Conservation (phyloP, 148 eudicot genomes). For the Talinum fruticosum region DNA sequence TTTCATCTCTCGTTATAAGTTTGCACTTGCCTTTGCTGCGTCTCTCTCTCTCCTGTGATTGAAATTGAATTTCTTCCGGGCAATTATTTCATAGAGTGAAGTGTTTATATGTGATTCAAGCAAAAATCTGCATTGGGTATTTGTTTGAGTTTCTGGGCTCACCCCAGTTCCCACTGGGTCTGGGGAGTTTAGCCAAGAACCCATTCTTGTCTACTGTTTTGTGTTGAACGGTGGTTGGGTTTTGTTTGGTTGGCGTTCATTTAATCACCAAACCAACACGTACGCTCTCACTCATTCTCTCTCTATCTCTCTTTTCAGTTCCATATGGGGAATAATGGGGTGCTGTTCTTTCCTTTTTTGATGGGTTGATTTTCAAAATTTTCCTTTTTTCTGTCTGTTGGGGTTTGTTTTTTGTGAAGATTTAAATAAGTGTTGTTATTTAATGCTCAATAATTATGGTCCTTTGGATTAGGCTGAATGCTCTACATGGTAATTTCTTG, state of each 20-base stretch:
- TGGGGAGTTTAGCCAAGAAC: constrained; percentile 27
- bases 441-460: neutral
- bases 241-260: neutral
- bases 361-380: neutral
- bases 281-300: neutral
- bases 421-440: neutral
- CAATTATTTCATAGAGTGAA: too few relatives aligned
- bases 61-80: neutral
- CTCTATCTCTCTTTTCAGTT: neutral
- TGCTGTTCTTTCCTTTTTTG: neutral
- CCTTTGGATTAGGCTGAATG: neutral
- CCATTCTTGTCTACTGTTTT: neutral
- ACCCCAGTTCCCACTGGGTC: constrained; percentile 32
- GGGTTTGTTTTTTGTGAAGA: neutral
- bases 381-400: neutral
- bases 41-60: neutral
- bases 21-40: neutral
- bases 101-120: too few relatives aligned
- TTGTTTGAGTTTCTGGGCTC: constrained; percentile 13
- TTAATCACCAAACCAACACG: constrained; percentile 13
- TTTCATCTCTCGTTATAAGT: too few relatives aligned
- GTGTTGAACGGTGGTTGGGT: constrained; percentile 20
- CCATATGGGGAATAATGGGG: neutral
- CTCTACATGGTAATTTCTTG: neutral
- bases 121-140: too few relatives aligned